Conservation (phyloP, 352 stramenopile genomes). For the Aphanomyces invadans region DNA sequence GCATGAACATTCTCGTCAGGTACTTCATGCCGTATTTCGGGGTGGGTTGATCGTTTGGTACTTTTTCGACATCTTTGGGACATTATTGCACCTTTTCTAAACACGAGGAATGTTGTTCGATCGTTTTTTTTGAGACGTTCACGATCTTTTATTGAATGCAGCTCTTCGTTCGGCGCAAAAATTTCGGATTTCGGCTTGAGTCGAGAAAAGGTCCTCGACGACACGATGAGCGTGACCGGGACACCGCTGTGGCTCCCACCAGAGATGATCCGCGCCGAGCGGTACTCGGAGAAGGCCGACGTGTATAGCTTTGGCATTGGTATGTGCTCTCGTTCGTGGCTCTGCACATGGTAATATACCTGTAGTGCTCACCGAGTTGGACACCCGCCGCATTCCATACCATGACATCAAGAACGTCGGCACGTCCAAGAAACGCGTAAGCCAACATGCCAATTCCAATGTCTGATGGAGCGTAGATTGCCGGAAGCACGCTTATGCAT, state of each 20-base stretch:
- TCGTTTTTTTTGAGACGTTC: background rate
- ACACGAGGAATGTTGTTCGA: background rate
- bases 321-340: constrained; percentile 25
- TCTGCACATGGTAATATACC: constrained; percentile 3
- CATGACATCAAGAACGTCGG: constrained; percentile 81
- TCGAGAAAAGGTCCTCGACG: constrained; percentile 91
- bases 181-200: constrained; percentile 97
- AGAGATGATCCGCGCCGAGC: constrained; percentile 84
- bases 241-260: constrained; percentile 78
- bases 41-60: too few species aligned
- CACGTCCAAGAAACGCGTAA: constrained; percentile 58
- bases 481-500: constrained; percentile 80
- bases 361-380: constrained; percentile 73
- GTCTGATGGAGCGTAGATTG: constrained; percentile 33
- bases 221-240: constrained; percentile 90
- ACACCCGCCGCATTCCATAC: constrained; percentile 83
- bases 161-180: constrained; percentile 85
- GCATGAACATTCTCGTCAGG: constrained; percentile 86
- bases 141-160: too few species aligned
- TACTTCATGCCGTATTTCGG: too few species aligned
- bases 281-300: constrained; percentile 83
- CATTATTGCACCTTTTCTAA: too few species aligned
- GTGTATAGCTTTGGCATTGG: constrained; percentile 85
- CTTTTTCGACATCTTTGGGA: too few species aligned
- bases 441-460: too few species aligned